Percentiles rank a stretch among this genome's conserved stretches.
phyloP scores from a whole-genome alignment of 768 basidiomycete species.

The Thelephora ganbajun region DNA sequence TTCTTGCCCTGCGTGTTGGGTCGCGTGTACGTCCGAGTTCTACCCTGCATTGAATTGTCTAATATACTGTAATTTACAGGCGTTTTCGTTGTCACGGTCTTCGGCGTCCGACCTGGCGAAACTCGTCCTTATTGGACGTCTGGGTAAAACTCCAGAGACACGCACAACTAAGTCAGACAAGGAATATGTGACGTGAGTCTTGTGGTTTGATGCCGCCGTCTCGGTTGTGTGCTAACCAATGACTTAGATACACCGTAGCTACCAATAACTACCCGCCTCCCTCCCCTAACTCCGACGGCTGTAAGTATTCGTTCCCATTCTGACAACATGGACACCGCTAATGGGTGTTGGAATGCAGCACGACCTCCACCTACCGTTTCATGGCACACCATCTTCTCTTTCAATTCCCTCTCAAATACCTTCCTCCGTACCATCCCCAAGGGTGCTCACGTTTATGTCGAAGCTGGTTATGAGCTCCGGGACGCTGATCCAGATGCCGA shows the following conservation, averaged over 20 bases:
- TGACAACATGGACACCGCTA: neutral
- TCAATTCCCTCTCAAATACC: constrained; percentile 43
- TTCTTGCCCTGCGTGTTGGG: constrained; percentile 23
- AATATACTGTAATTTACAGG: constrained; percentile 20
- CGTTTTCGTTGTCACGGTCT: constrained; percentile 47
- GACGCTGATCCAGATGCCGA: constrained; percentile 59
- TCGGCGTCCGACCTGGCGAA: constrained; percentile 55
- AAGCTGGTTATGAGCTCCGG: constrained; percentile 63
- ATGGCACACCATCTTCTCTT: constrained; percentile 70
- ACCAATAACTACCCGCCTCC: constrained; percentile 51
- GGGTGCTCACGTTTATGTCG: constrained; percentile 68
- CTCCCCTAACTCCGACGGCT: constrained; percentile 44
- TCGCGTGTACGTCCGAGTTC: constrained; percentile 29
- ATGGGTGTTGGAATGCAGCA: constrained; percentile 23
- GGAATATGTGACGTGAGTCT: constrained; percentile 61
- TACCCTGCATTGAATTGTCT: neutral
- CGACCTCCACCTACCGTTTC: constrained; percentile 39
- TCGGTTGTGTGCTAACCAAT: neutral
- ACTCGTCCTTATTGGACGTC: constrained; percentile 61
- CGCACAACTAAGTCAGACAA: constrained; percentile 58
- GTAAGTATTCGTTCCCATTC: constrained; percentile 23
- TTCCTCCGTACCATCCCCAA: constrained; percentile 54
- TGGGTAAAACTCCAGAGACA: constrained; percentile 59
- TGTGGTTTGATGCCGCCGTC: neutral
- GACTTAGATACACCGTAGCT: constrained; percentile 57